Conservation (phyloP, 768 basidiomycete species). For the Pisolithus albus region DNA sequence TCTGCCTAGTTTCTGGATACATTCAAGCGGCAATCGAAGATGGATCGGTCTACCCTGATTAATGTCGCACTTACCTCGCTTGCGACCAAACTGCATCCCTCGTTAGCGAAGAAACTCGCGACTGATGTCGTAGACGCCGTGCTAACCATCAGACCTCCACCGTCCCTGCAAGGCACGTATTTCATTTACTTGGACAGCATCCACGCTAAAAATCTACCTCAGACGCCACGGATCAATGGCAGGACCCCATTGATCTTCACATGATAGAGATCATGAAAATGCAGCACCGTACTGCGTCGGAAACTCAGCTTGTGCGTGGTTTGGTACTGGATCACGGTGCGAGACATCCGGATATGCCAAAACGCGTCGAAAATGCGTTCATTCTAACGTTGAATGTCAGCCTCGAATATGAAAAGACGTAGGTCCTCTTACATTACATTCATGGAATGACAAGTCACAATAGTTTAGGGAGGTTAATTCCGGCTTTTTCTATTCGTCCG, state of each 20-base stretch:
- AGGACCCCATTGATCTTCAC: conserved; percentile 92
- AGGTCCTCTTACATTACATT: conserved; percentile 30
- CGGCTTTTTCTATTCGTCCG: conserved; percentile 97
- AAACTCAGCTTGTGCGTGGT: conserved; percentile 92
- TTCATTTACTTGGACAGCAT: conserved; percentile 21
- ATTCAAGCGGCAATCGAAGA: conserved; percentile 70
- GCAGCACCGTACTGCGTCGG: conserved; percentile 97
- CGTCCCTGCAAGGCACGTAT: conserved; percentile 50
- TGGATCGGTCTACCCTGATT: conserved; percentile 88
- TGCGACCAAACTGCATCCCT: conserved; percentile 81
- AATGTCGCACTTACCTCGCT: conserved; percentile 94
- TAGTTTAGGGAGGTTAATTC: conserved; percentile 90
- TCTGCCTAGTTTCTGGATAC: conserved; percentile 76
- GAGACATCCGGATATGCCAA: conserved; percentile 98
- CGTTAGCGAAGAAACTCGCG: conserved; percentile 80
- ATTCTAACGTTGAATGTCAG: conserved; percentile 95
- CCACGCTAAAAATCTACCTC: conserved; percentile 18
- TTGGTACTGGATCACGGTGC: conserved; percentile 97
- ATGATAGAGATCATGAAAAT: conserved; percentile 99
- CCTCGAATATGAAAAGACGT: conserved; percentile 99
- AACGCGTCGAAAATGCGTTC: conserved; percentile 92
- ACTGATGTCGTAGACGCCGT: conserved; percentile 96
- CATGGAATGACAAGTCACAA: conserved; percentile 14
- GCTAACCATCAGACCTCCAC: conserved; percentile 70
- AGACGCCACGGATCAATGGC: conserved; percentile 64